A percentile compares a stretch with the other conserved stretches of the same genome.
Evolutionary conservation across 139 green algal species (phyloP).

Genomic region (Gonium pectorale): DNA sequence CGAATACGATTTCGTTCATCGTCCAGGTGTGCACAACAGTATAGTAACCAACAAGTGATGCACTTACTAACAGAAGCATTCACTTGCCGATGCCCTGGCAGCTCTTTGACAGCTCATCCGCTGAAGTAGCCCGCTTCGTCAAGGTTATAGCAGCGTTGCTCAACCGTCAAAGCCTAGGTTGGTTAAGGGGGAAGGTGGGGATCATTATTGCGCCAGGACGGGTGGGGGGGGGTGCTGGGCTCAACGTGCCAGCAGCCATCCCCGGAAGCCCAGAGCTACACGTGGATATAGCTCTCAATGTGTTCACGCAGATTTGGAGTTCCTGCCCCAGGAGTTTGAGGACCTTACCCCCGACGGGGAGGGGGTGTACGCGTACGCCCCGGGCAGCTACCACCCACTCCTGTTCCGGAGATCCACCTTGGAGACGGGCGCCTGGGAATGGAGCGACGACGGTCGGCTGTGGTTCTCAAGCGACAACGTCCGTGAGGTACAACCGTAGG

Average conservation of each 20-base stretch:
- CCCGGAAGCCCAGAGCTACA: too few species aligned
- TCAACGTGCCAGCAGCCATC: too few species aligned
- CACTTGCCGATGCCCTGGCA: not conserved
- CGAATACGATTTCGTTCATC: conserved; percentile 16
- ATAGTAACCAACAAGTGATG: too few species aligned
- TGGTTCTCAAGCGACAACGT: conserved; percentile 28
- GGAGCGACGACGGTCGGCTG: not conserved
- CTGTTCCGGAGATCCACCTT: not conserved
- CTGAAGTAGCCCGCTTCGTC: not conserved
- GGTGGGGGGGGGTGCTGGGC: too few species aligned
- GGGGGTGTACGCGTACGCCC: conserved; percentile 30
- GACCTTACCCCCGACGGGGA: not conserved
- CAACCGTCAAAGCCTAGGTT: conserved; percentile 7
- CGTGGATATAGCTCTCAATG: too few species aligned
- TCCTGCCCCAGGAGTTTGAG: conserved; percentile 40
- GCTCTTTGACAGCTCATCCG: conserved; percentile 9
- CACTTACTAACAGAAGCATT: too few species aligned
- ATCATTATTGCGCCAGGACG: too few species aligned
- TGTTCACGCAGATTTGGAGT: conserved; percentile 37
- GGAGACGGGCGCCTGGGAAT: not conserved
- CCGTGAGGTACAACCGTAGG: not conserved
- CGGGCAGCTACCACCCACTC: not conserved
- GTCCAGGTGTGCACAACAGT: conserved; percentile 12
- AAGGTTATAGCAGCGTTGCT: conserved; percentile 10
- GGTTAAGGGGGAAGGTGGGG: too few species aligned